A percentile compares a stretch with the other conserved stretches of the same genome.
These are phyloP conservation scores for Aspergillus fijiensis DNA, from an alignment of 2,329 filamentous ascomycete species.

Conservation along the genomic window DNA sequence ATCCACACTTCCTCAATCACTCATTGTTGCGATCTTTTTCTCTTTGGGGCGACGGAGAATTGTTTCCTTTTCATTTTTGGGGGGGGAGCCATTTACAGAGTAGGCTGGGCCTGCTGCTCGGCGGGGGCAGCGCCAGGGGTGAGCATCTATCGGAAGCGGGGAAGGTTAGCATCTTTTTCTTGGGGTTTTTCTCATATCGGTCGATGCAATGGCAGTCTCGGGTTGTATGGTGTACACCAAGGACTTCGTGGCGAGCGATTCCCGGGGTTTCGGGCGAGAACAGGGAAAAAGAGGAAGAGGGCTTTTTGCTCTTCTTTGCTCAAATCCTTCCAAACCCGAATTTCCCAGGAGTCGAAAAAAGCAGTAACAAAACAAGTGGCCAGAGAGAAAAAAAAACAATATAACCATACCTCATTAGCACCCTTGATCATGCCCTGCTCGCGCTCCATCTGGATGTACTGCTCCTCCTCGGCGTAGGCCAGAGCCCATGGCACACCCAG, in stretches of 20 bases:
- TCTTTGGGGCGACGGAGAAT: constrained; percentile 11
- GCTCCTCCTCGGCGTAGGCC: constrained; percentile 92
- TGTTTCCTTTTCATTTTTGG: constrained; percentile 5
- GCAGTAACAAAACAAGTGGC: no score
- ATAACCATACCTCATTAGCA: constrained; percentile 67
- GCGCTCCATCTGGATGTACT: constrained; percentile 95
- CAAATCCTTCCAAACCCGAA: no score
- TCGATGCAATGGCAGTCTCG: no score
- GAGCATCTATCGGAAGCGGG: constrained; percentile 39
- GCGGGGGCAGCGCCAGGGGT: constrained; percentile 37
- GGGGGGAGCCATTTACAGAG: constrained; percentile 34
- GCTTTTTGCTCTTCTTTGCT: no score
- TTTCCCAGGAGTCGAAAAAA: neutral
- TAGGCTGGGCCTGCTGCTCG: constrained; percentile 33
- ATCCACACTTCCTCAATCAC: neutral
- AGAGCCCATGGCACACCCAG: constrained; percentile 91
- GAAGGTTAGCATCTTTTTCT: neutral
- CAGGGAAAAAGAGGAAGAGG: no score
- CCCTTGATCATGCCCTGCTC: constrained; percentile 95
- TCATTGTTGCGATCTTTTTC: constrained; percentile 18
- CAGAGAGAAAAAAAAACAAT: neutral
- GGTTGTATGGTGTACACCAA: no score
- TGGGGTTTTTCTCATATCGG: no score
- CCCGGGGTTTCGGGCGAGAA: no score
- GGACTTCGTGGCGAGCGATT: no score